Conservation (phyloP, 176 grass and related monocot genomes). For the Zizania latifolia region DNA sequence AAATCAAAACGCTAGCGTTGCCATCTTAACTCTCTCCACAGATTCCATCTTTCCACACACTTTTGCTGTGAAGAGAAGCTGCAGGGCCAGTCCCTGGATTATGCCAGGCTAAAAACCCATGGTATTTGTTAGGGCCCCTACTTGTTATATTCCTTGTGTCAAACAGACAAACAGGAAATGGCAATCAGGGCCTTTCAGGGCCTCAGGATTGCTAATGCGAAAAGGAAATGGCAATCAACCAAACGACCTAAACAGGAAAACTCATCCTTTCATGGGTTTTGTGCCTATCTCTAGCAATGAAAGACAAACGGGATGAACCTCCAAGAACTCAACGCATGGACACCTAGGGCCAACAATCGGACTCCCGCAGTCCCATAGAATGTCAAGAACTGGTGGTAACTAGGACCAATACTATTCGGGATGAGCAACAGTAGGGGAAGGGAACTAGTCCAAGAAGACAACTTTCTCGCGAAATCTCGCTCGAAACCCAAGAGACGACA, state of each 20-base stretch:
- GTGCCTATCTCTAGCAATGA: neutral
- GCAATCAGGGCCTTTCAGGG: too few relatives aligned
- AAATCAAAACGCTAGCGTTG: neutral
- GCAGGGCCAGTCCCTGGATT: neutral
- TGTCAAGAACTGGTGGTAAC: neutral
- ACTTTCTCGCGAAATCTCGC: neutral
- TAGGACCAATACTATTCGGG: neutral
- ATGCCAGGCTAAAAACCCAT: conserved; percentile 3
- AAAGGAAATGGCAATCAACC: neutral
- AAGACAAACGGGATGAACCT: neutral
- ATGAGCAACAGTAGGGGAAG: neutral
- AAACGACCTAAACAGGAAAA: neutral
- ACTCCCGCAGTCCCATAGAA: neutral
- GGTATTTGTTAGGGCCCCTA: neutral
- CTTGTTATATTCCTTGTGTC: neutral
- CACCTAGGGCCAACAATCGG: neutral
- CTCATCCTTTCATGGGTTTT: neutral
- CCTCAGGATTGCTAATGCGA: too few relatives aligned
- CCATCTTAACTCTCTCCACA: neutral
- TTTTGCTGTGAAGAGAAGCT: neutral
- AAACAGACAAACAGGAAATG: neutral
- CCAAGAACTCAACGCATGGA: neutral
- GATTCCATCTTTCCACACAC: neutral
- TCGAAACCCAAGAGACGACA: neutral
- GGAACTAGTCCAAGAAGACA: neutral